Conservation (phyloP, 192 early-diverging fungal species). For the Coemansia sp. region DNA sequence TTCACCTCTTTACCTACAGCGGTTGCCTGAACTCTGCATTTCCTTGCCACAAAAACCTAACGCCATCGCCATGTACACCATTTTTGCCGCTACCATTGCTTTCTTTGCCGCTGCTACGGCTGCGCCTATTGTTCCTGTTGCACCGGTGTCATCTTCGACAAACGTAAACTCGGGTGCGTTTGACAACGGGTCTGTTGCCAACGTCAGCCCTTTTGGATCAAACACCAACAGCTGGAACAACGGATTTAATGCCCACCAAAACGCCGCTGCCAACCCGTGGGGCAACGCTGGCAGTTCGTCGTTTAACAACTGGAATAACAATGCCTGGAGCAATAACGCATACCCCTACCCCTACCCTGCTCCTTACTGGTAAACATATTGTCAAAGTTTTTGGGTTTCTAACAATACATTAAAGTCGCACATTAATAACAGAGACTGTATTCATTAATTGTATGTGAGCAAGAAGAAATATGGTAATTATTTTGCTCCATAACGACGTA, state of each 20-base stretch:
- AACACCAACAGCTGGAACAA: slow-evolving; percentile 49
- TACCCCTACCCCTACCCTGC: slow-evolving; percentile 42
- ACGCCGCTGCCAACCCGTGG: slow-evolving; percentile 43
- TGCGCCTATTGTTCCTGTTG: slow-evolving; percentile 31
- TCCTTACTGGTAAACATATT: slow-evolving; percentile 37
- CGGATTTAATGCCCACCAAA: slow-evolving; percentile 46
- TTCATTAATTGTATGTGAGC: neutral
- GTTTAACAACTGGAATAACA: slow-evolving; percentile 57
- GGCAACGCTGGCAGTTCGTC: slow-evolving; percentile 49
- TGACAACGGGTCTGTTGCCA: slow-evolving; percentile 35
- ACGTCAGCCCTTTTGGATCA: slow-evolving; percentile 39
- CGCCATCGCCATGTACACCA: slow-evolving; percentile 5
- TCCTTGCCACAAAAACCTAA: neutral
- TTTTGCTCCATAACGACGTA: too few species aligned
- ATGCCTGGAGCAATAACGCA: slow-evolving; percentile 51
- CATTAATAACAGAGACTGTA: neutral
- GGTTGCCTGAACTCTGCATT: neutral
- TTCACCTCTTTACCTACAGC: neutral
- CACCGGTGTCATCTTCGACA: slow-evolving; percentile 24
- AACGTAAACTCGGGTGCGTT: slow-evolving; percentile 50
- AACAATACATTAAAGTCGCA: too few species aligned
- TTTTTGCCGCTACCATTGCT: slow-evolving; percentile 4
- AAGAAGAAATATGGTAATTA: neutral
- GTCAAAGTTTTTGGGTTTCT: neutral
- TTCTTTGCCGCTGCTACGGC: slow-evolving; percentile 21